phyloP scores from a whole-genome alignment of 495 filamentous ascomycete genomes.

The Podospora sp. region DNA sequence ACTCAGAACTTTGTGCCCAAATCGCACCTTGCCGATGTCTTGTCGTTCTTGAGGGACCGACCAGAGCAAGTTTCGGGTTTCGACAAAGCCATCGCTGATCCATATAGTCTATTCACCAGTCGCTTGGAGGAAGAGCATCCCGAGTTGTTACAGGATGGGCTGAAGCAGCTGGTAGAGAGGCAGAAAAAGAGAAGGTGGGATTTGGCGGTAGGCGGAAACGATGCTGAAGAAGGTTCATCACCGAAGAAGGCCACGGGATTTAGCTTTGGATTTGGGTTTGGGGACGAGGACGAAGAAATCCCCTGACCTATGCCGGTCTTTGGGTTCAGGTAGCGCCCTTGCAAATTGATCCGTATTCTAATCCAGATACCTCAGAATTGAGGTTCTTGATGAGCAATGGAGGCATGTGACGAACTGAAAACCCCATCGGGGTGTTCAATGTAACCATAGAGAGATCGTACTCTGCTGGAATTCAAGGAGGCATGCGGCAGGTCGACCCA shows the following conservation, averaged over 20 bases:
- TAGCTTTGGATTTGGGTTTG: constrained; percentile 78
- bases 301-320: constrained; percentile 27
- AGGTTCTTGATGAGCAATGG: too few species aligned
- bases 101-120: constrained; percentile 74
- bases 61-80: constrained; percentile 87
- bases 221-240: constrained; percentile 39
- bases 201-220: constrained; percentile 60
- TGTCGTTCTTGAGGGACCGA: constrained; percentile 83
- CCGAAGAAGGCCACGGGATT: constrained; percentile 61
- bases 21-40: constrained; percentile 69
- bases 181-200: constrained; percentile 87
- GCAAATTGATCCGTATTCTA: too few species aligned
- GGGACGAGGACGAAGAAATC: constrained; percentile 55
- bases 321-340: too few species aligned
- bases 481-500: too few species aligned
- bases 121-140: constrained; percentile 66
- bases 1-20: constrained; percentile 96
- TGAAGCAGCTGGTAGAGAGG: constrained; percentile 65
- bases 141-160: constrained; percentile 63
- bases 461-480: too few species aligned
- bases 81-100: constrained; percentile 67
- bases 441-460: too few species aligned
- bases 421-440: too few species aligned
- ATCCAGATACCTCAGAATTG: too few species aligned
- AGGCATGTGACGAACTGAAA: too few species aligned